Evolutionary conservation across 2,329 filamentous ascomycete species (phyloP).

Genomic region (Acrodontium crateriforme): DNA sequence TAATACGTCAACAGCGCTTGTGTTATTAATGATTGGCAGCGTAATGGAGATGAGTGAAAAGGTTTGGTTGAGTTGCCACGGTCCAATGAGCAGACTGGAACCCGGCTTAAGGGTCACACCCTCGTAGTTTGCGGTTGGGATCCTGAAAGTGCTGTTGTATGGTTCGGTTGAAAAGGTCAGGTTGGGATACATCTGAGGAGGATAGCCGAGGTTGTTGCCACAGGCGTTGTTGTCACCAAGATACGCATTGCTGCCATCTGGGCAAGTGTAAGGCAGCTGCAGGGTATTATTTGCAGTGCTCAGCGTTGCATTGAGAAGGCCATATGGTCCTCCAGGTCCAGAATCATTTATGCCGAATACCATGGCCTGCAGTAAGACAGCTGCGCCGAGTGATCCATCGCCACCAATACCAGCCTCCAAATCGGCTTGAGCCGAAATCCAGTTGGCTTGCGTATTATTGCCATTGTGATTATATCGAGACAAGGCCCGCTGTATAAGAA

Average conservation of each 20-base stretch:
- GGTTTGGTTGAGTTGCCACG: conserved; percentile 55
- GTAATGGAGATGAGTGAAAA: conserved; percentile 72
- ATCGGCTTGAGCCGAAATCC: conserved; percentile 47
- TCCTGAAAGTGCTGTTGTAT: conserved; percentile 22
- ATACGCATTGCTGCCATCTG: conserved; percentile 44
- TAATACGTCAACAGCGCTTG: conserved; percentile 47
- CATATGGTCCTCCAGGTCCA: conserved; percentile 33
- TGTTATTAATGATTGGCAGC: conserved; percentile 59
- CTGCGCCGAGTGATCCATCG: conserved; percentile 27
- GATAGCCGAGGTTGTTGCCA: conserved; percentile 42
- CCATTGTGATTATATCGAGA: conserved; percentile 37
- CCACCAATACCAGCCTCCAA: conserved; percentile 56
- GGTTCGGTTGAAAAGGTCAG: conserved; percentile 45
- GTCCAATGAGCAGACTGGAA: conserved; percentile 61
- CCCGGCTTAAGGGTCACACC: conserved; percentile 21
- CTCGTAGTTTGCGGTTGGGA: conserved; percentile 27
- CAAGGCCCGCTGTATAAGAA: conserved; percentile 40
- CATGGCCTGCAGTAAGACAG: conserved; percentile 53
- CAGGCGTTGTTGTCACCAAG: conserved; percentile 42
- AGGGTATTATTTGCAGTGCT: conserved; percentile 38
- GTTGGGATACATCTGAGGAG: conserved; percentile 61
- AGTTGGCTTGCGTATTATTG: conserved; percentile 46
- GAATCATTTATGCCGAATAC: conserved; percentile 57
- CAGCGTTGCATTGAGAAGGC: conserved; percentile 55
- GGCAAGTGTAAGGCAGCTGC: conserved; percentile 45